Percentiles rank a stretch among this genome's conserved stretches.
Conservation (phyloP, 805 yeast species). For the Ogataea nakhonphanomensis region DNA sequence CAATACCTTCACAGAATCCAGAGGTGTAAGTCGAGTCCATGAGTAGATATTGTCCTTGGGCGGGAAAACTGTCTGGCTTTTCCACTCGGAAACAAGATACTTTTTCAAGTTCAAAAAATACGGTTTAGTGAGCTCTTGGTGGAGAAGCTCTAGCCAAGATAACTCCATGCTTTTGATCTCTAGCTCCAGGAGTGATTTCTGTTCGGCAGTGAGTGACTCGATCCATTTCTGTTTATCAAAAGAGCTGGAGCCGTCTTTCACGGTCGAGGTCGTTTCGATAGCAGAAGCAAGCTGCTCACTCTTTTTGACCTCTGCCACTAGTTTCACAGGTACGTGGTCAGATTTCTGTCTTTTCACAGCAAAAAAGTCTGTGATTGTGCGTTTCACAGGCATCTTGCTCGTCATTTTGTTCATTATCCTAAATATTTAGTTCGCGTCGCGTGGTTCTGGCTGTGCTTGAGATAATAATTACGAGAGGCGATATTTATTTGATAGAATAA, state of each 20-base stretch:
- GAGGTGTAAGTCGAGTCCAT: constrained; percentile 86
- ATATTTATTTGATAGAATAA: not conserved
- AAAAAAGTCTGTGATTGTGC: constrained; percentile 20
- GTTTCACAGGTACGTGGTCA: not conserved
- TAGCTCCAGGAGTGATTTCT: constrained; percentile 48
- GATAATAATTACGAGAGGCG: not conserved
- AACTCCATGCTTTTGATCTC: constrained; percentile 72
- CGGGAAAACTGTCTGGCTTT: constrained; percentile 62
- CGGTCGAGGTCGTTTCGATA: not conserved
- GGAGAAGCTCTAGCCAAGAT: constrained; percentile 72
- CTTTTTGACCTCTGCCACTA: not conserved
- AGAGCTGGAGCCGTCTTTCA: not conserved
- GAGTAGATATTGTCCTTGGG: constrained; percentile 76
- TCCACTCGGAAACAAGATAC: constrained; percentile 50
- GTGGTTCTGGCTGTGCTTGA: constrained; percentile 6
- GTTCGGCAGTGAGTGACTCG: constrained; percentile 43
- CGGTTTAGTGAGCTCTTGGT: constrained; percentile 74
- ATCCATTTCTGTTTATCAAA: constrained; percentile 57
- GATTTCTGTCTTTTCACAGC: constrained; percentile 13
- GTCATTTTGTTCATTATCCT: constrained; percentile 3
- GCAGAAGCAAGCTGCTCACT: constrained; percentile 1
- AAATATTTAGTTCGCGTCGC: constrained; percentile 9
- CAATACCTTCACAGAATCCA: constrained; percentile 68
- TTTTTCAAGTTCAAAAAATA: constrained; percentile 73
- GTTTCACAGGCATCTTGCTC: constrained; percentile 11